Percentiles rank a stretch among this genome's conserved stretches.
Conservation (phyloP, 2,329 filamentous ascomycete genomes). For the Diaporthe vexans region DNA sequence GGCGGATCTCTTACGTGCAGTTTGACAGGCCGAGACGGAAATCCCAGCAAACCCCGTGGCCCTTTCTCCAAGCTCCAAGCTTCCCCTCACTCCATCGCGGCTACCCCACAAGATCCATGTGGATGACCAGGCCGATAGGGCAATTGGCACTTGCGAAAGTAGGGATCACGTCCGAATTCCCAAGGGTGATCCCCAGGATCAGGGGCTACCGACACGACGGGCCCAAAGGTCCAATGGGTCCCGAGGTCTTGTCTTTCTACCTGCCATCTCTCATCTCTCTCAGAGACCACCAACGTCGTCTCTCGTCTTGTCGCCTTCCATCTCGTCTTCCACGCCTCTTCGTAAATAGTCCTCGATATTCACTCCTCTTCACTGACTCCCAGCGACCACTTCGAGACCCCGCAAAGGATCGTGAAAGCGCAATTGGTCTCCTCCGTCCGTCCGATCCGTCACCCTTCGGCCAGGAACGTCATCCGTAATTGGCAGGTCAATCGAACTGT, state of each 20-base stretch:
- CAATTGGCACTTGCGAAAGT: neutral
- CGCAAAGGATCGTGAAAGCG: neutral
- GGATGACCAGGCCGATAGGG: neutral
- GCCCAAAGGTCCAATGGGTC: conserved; percentile 20
- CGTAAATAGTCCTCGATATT: conserved; percentile 13
- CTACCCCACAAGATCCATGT: conserved; percentile 35
- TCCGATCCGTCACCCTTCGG: neutral
- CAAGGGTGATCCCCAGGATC: conserved; percentile 25
- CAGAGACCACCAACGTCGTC: neutral
- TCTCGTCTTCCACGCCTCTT: neutral
- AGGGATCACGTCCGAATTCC: conserved; percentile 8
- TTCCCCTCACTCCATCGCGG: conserved; percentile 24
- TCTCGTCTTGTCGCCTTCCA: neutral
- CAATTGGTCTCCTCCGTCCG: neutral
- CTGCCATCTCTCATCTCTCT: neutral
- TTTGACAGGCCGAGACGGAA: neutral
- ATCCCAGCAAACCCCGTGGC: conserved; percentile 19
- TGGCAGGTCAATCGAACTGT: conserved; percentile 25
- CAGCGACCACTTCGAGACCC: neutral
- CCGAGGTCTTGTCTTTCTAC: conserved; percentile 13
- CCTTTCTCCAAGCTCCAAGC: conserved; percentile 22
- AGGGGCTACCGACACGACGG: conserved; percentile 31
- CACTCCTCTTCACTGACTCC: neutral
- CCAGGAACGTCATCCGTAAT: conserved; percentile 24
- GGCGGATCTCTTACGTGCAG: conserved; percentile 21